Conservation (phyloP, 805 yeast genomes). For the Metschnikowia lachancei region DNA sequence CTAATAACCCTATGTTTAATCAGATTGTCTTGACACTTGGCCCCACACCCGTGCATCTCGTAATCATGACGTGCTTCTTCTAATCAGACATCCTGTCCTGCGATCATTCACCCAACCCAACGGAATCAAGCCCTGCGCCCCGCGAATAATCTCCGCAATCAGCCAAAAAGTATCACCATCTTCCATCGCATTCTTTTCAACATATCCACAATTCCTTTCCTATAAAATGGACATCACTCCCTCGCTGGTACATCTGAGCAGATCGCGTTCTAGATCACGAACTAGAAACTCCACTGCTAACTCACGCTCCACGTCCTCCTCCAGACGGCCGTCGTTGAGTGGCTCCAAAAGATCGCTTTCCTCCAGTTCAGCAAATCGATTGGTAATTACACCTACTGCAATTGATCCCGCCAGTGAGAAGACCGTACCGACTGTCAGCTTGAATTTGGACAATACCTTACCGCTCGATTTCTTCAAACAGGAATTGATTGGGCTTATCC, state of each 20-base stretch:
- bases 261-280: conserved; percentile 40
- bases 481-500: conserved; percentile 66
- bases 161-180: not conserved
- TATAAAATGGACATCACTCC: conserved; percentile 17
- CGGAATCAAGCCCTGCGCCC: not conserved
- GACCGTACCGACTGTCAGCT: conserved; percentile 51
- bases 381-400: conserved; percentile 28
- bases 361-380: conserved; percentile 30
- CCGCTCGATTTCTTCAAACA: conserved; percentile 84
- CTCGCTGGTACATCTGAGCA: conserved; percentile 23
- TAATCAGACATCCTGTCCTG: not conserved
- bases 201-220: not conserved
- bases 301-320: conserved; percentile 34
- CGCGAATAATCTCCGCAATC: conserved; percentile 1
- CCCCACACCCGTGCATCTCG: conserved; percentile 2
- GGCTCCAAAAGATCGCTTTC: conserved; percentile 36
- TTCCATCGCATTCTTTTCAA: not conserved
- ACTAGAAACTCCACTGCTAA: conserved; percentile 33
- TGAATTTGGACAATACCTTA: conserved; percentile 66
- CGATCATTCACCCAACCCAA: not conserved
- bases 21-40: not conserved
- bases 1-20: not conserved
- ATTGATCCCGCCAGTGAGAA: conserved; percentile 31
- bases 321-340: conserved; percentile 33
- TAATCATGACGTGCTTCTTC: not conserved